Evolutionary conservation across 2,329 filamentous ascomycete species (phyloP), one percentile per base, ranked within the genome.

Genomic region (Exophiala sp.): DNA sequence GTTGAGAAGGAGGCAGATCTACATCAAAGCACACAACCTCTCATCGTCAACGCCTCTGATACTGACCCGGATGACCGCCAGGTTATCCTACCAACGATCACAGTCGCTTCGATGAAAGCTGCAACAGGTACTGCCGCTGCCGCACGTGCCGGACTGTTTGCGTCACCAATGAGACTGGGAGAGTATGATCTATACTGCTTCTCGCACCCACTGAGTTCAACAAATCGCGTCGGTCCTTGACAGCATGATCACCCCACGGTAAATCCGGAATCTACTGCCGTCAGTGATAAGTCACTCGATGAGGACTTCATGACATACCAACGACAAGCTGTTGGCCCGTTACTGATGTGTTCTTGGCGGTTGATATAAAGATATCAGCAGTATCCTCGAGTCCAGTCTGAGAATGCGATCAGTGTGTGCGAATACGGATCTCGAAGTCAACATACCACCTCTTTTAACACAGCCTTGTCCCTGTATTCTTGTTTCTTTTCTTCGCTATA

Each of bases 401-500:
- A 44, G 45, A 18, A 32, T 45, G 18, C 35, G 6, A 63, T 43
- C 63, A 55, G 41, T 3, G 32, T 34, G 16, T 24, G n/a, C 38
- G 7, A 7, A 44, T 9, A 40, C 36, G 14, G 14, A 40, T 11
- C 9, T 14, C 11, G 14, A 46, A 14, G 29, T 9, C 9, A n/a
- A 66, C 73, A 62, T 64, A 82, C 80, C 62, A 75, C 77, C 61
- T 75, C 77, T 69, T 87, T 83, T 35, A 91, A 72, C 50, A 75
- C 78, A 1, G 84, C 81, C 41, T 70, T 75, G n/a, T 83, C 70
- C 54, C 76, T 79, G 60, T 80, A 72, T 1, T 60, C 68, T 50
- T 82, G 70, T 43, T 86, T 79, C 57, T 71, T 72, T 61, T 88
- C 85, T 2, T 77, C 69, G 0, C 78, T 71, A 67, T 83, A 89